A percentile compares a stretch with the other conserved stretches of the same genome.
Conservation (phyloP, 2,329 filamentous ascomycete species). For the Thielaviopsis euricoi region DNA sequence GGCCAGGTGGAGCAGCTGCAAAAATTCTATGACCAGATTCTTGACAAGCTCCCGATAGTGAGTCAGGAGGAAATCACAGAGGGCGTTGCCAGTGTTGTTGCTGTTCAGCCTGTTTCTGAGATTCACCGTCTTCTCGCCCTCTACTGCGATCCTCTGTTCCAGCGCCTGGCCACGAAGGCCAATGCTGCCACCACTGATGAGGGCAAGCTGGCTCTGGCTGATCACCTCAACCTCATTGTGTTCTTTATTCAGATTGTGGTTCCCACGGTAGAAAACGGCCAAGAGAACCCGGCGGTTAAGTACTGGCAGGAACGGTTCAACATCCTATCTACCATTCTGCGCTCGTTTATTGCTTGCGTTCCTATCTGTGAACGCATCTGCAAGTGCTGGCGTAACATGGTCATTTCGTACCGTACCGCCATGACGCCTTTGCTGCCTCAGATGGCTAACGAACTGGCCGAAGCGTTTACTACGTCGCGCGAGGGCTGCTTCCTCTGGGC, state of each 20-base stretch:
- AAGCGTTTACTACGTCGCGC: slow-evolving; percentile 67
- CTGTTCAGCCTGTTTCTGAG: slow-evolving; percentile 65
- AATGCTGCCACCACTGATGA: slow-evolving; percentile 71
- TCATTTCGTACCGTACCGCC: slow-evolving; percentile 83
- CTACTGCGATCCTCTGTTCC: slow-evolving; percentile 82
- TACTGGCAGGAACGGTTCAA: slow-evolving; percentile 94
- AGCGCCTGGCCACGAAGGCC: slow-evolving; percentile 70
- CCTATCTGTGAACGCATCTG: slow-evolving; percentile 90
- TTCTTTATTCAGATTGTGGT: slow-evolving; percentile 68
- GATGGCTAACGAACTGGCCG: slow-evolving; percentile 76
- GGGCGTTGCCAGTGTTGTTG: slow-evolving; percentile 81
- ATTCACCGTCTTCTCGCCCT: slow-evolving; percentile 76
- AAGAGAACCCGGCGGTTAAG: slow-evolving; percentile 80
- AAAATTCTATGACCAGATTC: slow-evolving; percentile 76
- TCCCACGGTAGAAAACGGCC: slow-evolving; percentile 53
- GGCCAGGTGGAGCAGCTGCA: slow-evolving; percentile 75
- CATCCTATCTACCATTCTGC: slow-evolving; percentile 68
- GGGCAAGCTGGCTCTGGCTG: slow-evolving; percentile 72
- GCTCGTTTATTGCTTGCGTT: slow-evolving; percentile 70
- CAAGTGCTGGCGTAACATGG: slow-evolving; percentile 91
- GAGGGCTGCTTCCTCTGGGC: slow-evolving; percentile 99
- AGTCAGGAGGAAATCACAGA: slow-evolving; percentile 96
- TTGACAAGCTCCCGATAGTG: slow-evolving; percentile 66
- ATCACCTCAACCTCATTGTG: slow-evolving; percentile 83
- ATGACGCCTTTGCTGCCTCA: slow-evolving; percentile 71